A percentile compares a stretch with the other conserved stretches of the same genome.
Evolutionary conservation across 2,329 filamentous ascomycete species (phyloP).

Genomic region (Alternaria ventricosa): DNA sequence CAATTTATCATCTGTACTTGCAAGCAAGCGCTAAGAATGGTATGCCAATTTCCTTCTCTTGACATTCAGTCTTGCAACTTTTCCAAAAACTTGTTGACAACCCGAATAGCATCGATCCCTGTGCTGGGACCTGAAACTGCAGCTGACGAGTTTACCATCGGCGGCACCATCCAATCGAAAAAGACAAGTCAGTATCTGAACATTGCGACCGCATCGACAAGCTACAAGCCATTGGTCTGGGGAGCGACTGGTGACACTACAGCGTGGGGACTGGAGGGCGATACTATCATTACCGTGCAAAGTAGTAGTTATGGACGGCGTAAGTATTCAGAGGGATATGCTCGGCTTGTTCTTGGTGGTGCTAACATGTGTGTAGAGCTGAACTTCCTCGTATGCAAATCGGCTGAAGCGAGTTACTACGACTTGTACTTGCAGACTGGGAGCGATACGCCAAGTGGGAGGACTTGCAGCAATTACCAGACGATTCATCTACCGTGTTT

Average conservation of each 20-base stretch:
- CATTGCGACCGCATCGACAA: slow-evolving; percentile 54
- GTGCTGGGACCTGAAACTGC: slow-evolving; percentile 61
- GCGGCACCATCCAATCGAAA: slow-evolving; percentile 56
- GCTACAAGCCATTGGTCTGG: slow-evolving; percentile 61
- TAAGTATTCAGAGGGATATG: slow-evolving; percentile 17
- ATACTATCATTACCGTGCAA: slow-evolving; percentile 57
- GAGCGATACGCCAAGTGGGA: slow-evolving; percentile 56
- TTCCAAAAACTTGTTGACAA: not conserved
- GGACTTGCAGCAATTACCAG: slow-evolving; percentile 62
- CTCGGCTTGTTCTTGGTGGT: not conserved
- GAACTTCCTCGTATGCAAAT: slow-evolving; percentile 60
- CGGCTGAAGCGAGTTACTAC: slow-evolving; percentile 53
- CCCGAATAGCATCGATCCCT: slow-evolving; percentile 46
- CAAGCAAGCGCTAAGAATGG: slow-evolving; percentile 55
- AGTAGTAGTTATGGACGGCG: slow-evolving; percentile 55
- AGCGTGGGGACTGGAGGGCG: slow-evolving; percentile 59
- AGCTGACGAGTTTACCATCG: slow-evolving; percentile 60
- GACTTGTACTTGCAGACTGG: slow-evolving; percentile 62
- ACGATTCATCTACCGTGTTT: slow-evolving; percentile 62
- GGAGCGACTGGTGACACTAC: slow-evolving; percentile 51
- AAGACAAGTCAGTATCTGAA: slow-evolving; percentile 59
- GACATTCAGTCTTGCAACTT: not conserved
- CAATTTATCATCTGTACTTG: slow-evolving; percentile 62
- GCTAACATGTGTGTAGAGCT: slow-evolving; percentile 43
- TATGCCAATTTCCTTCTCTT: slow-evolving; percentile 14